Percentiles rank a stretch among this genome's conserved stretches.
phyloP scores from a whole-genome alignment of 208 protist species.

The Leishmania turanica region DNA sequence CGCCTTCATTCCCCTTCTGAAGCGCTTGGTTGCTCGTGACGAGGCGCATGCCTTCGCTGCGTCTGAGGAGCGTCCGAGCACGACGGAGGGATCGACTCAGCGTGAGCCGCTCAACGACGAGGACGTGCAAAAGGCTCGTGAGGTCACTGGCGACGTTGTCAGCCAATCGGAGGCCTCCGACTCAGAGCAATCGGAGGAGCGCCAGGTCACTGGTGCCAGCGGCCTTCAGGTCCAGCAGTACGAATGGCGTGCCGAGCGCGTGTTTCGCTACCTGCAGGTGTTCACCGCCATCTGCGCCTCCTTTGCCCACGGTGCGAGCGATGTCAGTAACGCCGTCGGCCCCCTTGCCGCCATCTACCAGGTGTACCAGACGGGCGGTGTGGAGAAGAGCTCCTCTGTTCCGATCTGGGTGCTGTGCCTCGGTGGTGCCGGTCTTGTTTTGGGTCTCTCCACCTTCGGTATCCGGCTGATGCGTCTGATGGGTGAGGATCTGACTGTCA shows the following conservation, averaged over 20 bases:
- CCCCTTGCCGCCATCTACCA: constrained; percentile 68
- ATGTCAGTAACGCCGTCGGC: constrained; percentile 74
- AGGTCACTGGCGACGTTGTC: constrained; percentile 6
- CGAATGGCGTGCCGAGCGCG: constrained; percentile 51
- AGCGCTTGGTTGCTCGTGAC: constrained; percentile 17
- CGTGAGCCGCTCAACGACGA: neutral
- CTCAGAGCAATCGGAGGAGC: constrained; percentile 1
- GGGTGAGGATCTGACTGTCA: constrained; percentile 64
- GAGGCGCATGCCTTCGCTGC: constrained; percentile 8
- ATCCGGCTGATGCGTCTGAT: constrained; percentile 63
- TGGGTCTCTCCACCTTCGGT: constrained; percentile 67
- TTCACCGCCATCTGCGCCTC: constrained; percentile 75
- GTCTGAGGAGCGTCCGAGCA: constrained; percentile 9
- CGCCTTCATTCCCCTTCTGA: constrained; percentile 47
- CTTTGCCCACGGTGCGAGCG: constrained; percentile 73
- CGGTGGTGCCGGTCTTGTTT: constrained; percentile 57
- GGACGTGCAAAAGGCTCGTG: constrained; percentile 7
- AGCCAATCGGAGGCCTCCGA: constrained; percentile 13
- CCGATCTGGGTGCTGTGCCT: constrained; percentile 68
- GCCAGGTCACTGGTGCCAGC: constrained; percentile 7
- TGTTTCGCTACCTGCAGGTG: constrained; percentile 76
- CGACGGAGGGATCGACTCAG: neutral
- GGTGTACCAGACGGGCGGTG: constrained; percentile 43
- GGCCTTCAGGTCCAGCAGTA: constrained; percentile 27
- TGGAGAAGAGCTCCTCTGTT: constrained; percentile 19